Evolutionary conservation across 805 yeast genomes (phyloP).

Genomic region (Scheffersomyces amazonensis): DNA sequence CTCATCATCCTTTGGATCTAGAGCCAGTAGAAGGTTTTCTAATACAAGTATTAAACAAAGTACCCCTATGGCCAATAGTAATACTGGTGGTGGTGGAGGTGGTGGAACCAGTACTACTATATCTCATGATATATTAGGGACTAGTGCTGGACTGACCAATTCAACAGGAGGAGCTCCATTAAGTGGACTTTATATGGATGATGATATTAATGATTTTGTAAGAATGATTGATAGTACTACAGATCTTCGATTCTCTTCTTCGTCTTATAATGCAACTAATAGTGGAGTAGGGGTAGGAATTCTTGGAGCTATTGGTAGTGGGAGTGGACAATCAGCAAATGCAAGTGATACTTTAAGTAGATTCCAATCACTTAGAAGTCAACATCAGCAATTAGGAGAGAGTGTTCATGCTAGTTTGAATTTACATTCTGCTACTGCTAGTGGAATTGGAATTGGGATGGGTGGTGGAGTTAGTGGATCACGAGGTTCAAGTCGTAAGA

Average conservation of each 20-base stretch:
- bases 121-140: constrained; percentile 21
- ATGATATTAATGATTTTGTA: constrained; percentile 69
- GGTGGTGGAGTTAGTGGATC: constrained; percentile 13
- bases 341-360: constrained; percentile 44
- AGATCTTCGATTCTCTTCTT: constrained; percentile 39
- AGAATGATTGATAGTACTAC: constrained; percentile 64
- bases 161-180: constrained; percentile 29
- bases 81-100: constrained; percentile 3
- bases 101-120: constrained; percentile 2
- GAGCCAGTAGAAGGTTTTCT: constrained; percentile 50
- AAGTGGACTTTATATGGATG: constrained; percentile 48
- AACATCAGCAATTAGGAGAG: constrained; percentile 55
- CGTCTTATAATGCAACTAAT: constrained; percentile 12
- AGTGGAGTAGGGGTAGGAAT: constrained; percentile 1
- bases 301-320: neutral
- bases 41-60: constrained; percentile 29
- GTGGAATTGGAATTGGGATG: no score
- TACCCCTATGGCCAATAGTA: constrained; percentile 18
- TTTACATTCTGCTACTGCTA: constrained; percentile 14
- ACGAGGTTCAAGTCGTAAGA: constrained; percentile 23
- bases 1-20: constrained; percentile 71
- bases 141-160: constrained; percentile 35
- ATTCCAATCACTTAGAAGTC: constrained; percentile 51
- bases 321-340: constrained; percentile 10
- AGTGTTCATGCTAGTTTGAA: constrained; percentile 51